phyloP scores from a whole-genome alignment of 768 basidiomycete genomes.

The Crassisporium funariophilum region DNA sequence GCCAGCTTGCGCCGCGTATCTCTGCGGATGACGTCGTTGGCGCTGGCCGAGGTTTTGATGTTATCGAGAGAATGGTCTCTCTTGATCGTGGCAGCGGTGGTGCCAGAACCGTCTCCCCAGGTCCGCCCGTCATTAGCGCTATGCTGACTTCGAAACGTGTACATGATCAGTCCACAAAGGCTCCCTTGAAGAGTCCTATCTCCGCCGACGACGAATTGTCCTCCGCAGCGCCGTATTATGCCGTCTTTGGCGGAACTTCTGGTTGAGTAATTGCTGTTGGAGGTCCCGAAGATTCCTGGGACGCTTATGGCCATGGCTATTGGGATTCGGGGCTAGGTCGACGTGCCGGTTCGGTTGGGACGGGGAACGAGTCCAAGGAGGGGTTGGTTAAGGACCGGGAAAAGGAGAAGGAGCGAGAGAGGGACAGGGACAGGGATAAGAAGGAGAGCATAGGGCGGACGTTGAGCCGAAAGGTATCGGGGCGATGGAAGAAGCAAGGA shows the following conservation, averaged over 20 bases:
- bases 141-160: too few species aligned
- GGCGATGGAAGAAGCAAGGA: slow-evolving; percentile 27
- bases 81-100: too few species aligned
- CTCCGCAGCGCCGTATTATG: slow-evolving; percentile 51
- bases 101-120: too few species aligned
- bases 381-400: slow-evolving; percentile 3
- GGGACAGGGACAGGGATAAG: slow-evolving; percentile 7
- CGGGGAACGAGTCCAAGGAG: neutral
- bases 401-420: slow-evolving; percentile 10
- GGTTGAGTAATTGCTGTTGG: slow-evolving; percentile 48
- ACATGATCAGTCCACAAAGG: too few species aligned
- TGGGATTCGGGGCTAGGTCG: slow-evolving; percentile 3
- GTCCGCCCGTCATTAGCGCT: too few species aligned
- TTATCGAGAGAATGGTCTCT: slow-evolving; percentile 3
- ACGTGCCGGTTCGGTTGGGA: neutral
- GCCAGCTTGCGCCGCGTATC: slow-evolving; percentile 7
- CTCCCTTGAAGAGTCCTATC: too few species aligned
- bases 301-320: slow-evolving; percentile 3
- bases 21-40: neutral
- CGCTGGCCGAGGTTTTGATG: slow-evolving; percentile 4
- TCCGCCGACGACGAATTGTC: slow-evolving; percentile 10
- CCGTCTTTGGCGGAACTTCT: slow-evolving; percentile 51
- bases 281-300: slow-evolving; percentile 33
- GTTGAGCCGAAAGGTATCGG: slow-evolving; percentile 38
- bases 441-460: slow-evolving; percentile 22